Conservation (phyloP, 768 basidiomycete genomes). For the Calocera cornea region DNA sequence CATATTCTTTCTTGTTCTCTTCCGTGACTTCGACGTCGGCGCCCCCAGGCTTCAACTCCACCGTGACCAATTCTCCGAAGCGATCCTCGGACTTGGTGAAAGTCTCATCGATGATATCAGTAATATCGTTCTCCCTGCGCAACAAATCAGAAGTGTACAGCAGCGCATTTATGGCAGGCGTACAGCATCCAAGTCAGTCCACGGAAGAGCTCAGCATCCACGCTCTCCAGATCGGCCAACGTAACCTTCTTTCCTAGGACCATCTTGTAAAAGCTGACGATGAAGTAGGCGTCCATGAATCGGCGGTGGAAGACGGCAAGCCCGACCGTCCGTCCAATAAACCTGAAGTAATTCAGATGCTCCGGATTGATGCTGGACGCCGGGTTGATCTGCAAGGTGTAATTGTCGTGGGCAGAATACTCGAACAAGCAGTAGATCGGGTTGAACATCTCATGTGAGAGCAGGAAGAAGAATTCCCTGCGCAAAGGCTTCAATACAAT, state of each 20-base stretch:
- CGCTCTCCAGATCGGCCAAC: slow-evolving; percentile 51
- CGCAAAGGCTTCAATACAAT: not conserved
- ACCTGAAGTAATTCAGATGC: slow-evolving; percentile 68
- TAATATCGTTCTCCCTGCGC: slow-evolving; percentile 58
- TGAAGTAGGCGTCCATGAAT: slow-evolving; percentile 69
- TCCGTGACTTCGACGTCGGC: slow-evolving; percentile 50
- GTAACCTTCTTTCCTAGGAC: slow-evolving; percentile 47
- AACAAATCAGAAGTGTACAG: slow-evolving; percentile 4
- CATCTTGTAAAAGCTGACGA: slow-evolving; percentile 70
- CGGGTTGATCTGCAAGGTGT: slow-evolving; percentile 68
- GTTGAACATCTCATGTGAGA: slow-evolving; percentile 73
- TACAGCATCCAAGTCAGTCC: slow-evolving; percentile 66
- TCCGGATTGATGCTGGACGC: slow-evolving; percentile 64
- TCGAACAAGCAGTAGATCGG: slow-evolving; percentile 72
- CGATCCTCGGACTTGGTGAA: slow-evolving; percentile 60
- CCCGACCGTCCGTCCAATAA: slow-evolving; percentile 61
- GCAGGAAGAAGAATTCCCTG: slow-evolving; percentile 78
- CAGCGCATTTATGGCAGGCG: slow-evolving; percentile 20
- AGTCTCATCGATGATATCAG: slow-evolving; percentile 57
- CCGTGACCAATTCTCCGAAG: slow-evolving; percentile 56
- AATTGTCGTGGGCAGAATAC: slow-evolving; percentile 68
- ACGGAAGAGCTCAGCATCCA: slow-evolving; percentile 54
- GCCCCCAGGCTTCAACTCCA: slow-evolving; percentile 53
- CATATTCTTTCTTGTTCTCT: slow-evolving; percentile 66
- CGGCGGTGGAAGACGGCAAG: slow-evolving; percentile 65